Evolutionary conservation across 164 flowering plant species (phyloP), one percentile per base, ranked within the genome.

Genomic region (Piper longum): DNA sequence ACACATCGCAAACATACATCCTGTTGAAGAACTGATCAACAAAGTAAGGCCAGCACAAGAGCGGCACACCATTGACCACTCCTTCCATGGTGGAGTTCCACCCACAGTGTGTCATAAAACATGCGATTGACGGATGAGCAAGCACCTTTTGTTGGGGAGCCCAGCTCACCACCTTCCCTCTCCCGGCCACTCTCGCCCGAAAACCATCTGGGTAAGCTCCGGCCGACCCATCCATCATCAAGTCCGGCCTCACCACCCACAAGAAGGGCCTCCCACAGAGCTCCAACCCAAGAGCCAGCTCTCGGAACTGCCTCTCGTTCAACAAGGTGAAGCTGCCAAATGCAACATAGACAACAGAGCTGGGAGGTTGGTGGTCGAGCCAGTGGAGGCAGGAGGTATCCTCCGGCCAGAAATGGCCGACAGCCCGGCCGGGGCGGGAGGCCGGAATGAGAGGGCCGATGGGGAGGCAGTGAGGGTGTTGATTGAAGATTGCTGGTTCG

Each of bases 41-140:
- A 63, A 63, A 63, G 65, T 63, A 63, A 16, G 65, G 65, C 65
- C 65, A 63, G 16, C 65, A 45, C 41, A 63, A 19, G 41, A 63
- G 9, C 42, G 65, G 65, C 4, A 63, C 57, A 3, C 65, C 65
- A 45, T 45, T 48, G 57, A 19, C 14, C 16, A 63, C 41, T 39
- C 36, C 57, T 19, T 63, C 57, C 41, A 63, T 7, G 42, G 65
- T 63, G 5, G 65, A 63, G 65, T 63, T 63, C 65, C 65, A 63
- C 12, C 65, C 65, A 63, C 65, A 63, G 7, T 63, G 65, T 5
- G 65, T 43, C 57, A 63, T 7, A 42, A 63, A 63, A 19, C 65
- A 63, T 3, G 65, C 65, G 19, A 63, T 17, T 11, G 65, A 63
- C 2, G 57, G 65, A 26, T 63, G 65, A 7, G 65, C 13, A 7